These are phyloP conservation scores for Protomyces inouyei DNA, from an alignment of 1,139 yeast species.

Conservation along the genomic window DNA sequence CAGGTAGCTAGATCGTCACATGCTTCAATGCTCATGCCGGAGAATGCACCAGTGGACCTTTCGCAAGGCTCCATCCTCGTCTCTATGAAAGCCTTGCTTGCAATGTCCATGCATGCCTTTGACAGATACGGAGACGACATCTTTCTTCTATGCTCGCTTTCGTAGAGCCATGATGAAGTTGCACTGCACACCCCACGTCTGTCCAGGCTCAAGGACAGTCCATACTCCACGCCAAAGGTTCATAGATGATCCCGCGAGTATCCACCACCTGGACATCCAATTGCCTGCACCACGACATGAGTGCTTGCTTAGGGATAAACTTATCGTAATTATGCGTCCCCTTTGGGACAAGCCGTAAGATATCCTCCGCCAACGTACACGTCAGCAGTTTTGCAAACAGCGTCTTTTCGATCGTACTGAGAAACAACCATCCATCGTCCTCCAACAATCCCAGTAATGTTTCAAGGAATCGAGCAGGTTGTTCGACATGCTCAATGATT, in stretches of 20 bases:
- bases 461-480: constrained; percentile 66
- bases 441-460: constrained; percentile 64
- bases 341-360: constrained; percentile 73
- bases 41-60: neutral
- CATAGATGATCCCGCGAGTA: constrained; percentile 28
- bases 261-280: constrained; percentile 37
- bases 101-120: constrained; percentile 10
- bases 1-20: constrained; percentile 11
- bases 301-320: constrained; percentile 71
- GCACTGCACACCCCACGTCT: constrained; percentile 27
- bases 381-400: constrained; percentile 89
- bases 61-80: neutral
- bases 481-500: constrained; percentile 86
- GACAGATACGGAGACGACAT: constrained; percentile 26
- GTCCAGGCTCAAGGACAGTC: constrained; percentile 14
- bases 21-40: constrained; percentile 9
- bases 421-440: constrained; percentile 77
- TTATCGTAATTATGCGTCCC: constrained; percentile 86
- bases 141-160: neutral
- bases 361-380: constrained; percentile 79
- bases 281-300: constrained; percentile 55
- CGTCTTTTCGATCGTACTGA: constrained; percentile 90
- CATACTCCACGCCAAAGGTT: constrained; percentile 25
- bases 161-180: constrained; percentile 17
- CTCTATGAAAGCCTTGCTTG: constrained; percentile 26